phyloP scores from a whole-genome alignment of 2,329 filamentous ascomycete species.

The Paraphoma chrysanthemicola region DNA sequence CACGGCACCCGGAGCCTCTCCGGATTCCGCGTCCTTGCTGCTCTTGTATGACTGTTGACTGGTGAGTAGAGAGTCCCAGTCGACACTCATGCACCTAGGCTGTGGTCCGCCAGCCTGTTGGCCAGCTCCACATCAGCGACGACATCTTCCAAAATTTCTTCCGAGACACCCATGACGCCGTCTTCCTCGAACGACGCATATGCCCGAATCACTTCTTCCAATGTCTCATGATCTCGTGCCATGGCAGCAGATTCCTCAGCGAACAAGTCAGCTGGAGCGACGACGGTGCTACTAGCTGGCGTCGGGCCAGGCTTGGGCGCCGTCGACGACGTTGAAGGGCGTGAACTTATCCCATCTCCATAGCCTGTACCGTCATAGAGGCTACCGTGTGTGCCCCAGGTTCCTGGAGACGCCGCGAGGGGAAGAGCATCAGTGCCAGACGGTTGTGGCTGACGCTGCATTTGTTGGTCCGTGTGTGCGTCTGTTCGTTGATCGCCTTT shows the following conservation, averaged over 20 bases:
- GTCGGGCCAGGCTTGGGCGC: neutral
- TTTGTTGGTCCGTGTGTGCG: neutral
- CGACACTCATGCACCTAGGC: constrained; percentile 10
- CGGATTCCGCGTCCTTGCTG: too few relatives aligned
- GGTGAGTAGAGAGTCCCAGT: too few relatives aligned
- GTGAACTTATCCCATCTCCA: constrained; percentile 16
- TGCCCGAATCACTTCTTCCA: constrained; percentile 28
- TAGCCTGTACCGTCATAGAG: constrained; percentile 37
- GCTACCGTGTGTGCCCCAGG: constrained; percentile 21
- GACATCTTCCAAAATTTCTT: constrained; percentile 1
- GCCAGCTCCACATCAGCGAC: constrained; percentile 14
- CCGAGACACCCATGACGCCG: constrained; percentile 4
- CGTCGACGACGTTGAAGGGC: constrained; percentile 5
- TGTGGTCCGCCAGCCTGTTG: constrained; percentile 20
- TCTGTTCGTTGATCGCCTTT: neutral
- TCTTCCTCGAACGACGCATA: constrained; percentile 16
- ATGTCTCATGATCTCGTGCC: constrained; percentile 17
- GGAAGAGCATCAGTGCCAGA: too few relatives aligned
- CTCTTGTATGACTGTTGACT: too few relatives aligned
- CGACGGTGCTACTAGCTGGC: neutral
- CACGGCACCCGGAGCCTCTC: too few relatives aligned
- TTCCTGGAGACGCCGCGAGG: neutral
- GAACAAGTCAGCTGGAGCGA: neutral
- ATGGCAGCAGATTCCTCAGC: constrained; percentile 3
- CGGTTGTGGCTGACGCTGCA: neutral